Conservation (phyloP, 1,139 yeast species). For the Petasospora rhodanensis region DNA sequence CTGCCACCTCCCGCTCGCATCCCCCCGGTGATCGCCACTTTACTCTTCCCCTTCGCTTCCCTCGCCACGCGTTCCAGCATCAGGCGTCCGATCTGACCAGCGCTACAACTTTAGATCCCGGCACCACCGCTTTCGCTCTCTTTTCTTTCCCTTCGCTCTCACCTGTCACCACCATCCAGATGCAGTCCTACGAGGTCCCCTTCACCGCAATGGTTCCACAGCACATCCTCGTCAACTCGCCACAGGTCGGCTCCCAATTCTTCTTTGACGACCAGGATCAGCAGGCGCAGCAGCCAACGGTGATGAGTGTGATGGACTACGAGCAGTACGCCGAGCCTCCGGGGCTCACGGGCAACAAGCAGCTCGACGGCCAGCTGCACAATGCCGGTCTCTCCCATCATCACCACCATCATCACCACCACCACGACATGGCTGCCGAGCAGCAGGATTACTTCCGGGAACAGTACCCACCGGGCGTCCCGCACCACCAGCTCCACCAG, state of each 20-base stretch:
- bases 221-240: conserved; percentile 22
- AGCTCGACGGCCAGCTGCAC: conserved; percentile 6
- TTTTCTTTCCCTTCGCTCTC: too few species aligned
- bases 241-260: conserved; percentile 16
- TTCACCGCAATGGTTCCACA: conserved; percentile 23
- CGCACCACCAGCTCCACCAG: conserved; percentile 4
- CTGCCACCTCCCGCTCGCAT: too few species aligned
- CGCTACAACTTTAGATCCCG: too few species aligned
- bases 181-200: conserved; percentile 23
- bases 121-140: too few species aligned
- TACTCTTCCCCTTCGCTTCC: too few species aligned
- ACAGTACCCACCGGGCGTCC: too few species aligned
- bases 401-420: too few species aligned
- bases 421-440: conserved; percentile 1
- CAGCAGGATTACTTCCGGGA: conserved; percentile 6
- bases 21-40: too few species aligned
- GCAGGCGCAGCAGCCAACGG: conserved; percentile 2
- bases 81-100: too few species aligned
- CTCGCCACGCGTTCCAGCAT: too few species aligned
- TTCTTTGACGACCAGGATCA: conserved; percentile 8
- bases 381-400: conserved; percentile 4
- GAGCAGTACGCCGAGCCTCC: conserved; percentile 7
- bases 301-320: conserved; percentile 5
- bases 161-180: too few species aligned
- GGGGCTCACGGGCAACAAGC: conserved; percentile 1